Evolutionary conservation across 208 protist genomes (phyloP), one percentile per base, ranked within the genome.

Genomic region (Crithidia bombi): DNA sequence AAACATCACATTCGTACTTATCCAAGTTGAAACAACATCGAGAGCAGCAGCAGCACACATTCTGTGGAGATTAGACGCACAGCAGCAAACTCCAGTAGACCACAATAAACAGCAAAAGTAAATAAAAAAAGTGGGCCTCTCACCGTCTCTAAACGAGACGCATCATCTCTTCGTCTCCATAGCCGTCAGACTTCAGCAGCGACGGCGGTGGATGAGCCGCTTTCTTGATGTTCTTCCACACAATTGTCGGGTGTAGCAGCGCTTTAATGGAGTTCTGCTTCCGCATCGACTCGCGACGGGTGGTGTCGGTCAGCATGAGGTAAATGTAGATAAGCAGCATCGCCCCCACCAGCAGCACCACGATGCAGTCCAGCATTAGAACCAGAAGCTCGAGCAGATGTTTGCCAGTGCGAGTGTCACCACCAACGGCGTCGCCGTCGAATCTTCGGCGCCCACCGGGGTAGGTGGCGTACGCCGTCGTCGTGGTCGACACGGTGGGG

Each of bases 291-390:
- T 87, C 81, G 12, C 81, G 68, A 32, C 81, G 66, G 4, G 81
- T 87, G 4, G 73, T 83, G 1, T 81, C 87, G 49, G 85, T 89
- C 25, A 89, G 39, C 5, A 74, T 75, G 36, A 94, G 71, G 72
- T 79, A 82, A 1, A 86, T 59, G 59, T 94, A 90, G 49, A 89
- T 75, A 30, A 81, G 35, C 12, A 71, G 52, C 56, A 94, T 72
- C 17, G 74, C 65, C 0, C 85, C 89, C 14, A 94, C 85, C 32
- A 94, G 23, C 17, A 87, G 49, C 21, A 87, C 50, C 21, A 91
- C 73, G 36, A 80, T 30, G n/a, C 78, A 26, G 47, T 87, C 69
- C 2, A 89, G 17, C 23, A 89, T 69, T 21, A 90, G 38, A 57
- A 89, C 72, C 10, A 89, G 57, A 0, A 85, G 5, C 17, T 74